Evolutionary conservation across 2,329 filamentous ascomycete genomes (phyloP), one percentile per base, ranked within the genome.

Genomic region (Cordyceps farinosa): DNA sequence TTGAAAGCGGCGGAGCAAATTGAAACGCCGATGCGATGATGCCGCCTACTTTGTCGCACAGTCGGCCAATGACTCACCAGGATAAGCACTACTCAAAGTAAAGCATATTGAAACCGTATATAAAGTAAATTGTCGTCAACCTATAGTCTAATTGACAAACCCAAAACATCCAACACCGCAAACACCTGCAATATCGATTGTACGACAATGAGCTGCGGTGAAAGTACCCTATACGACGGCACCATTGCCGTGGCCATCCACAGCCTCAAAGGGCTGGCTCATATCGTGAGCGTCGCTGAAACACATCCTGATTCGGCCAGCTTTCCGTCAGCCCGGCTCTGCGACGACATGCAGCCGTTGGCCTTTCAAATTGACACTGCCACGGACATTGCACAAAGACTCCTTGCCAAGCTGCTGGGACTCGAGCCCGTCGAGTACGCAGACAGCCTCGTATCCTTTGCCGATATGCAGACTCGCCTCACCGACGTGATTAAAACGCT

Each of bases 331-430:
- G 29, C 17, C 5, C 52, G 52, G 7, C 42, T 74, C 4, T 62
- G 54, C 52, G 66, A 68, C 7, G 70, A 73, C 61, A 74, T 74
- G 72, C 66, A 67, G 44, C 65, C 68, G n/a, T 61, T 73, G n/a
- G 66, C 63, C 55, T 64, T 67, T 57, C 73, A 75, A 63, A 59
- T 48, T 22, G 45, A 22, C 45, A 22, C n/a, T 22, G n/a, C 45
- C n/a, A 27, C 10, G 7, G 45, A 22, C 3, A 13, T 29, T 8
- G 45, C 45, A 9, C 38, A 40, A 40, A 40, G 38, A 40, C 38
- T 40, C 38, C 38, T 40, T 13, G 38, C 38, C 11, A 40, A 40
- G 13, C 2, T 40, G 5, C 11, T 40, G 38, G 38, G 13, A 8
- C 22, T 48, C 45, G 10, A 48, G 45, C 45, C n/a, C 9, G 45